A percentile compares a stretch with the other conserved stretches of the same genome.
Conservation (phyloP, 306 rosid species). For the Cucurbita argyrosperma region DNA sequence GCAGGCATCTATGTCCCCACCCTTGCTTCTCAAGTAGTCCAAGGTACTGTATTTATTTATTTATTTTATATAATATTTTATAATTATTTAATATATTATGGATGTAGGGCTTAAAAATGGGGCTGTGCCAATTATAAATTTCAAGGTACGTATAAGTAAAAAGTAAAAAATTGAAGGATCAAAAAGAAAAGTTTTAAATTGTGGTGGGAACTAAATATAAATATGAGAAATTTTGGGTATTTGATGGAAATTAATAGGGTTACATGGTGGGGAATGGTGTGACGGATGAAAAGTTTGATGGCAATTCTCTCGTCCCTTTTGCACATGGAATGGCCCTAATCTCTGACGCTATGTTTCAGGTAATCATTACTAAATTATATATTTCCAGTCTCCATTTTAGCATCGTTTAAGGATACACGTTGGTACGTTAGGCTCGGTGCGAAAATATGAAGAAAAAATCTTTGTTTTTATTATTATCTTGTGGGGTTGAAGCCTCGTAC, state of each 20-base stretch:
- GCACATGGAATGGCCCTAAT: conserved; percentile 81
- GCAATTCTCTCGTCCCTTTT: conserved; percentile 61
- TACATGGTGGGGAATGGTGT: conserved; percentile 78
- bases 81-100: neutral
- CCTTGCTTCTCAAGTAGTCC: conserved; percentile 38
- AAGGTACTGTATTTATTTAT: conserved; percentile 19
- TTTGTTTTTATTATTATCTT: too few species aligned
- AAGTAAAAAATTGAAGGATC: neutral
- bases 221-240: neutral
- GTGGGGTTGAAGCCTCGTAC: too few species aligned
- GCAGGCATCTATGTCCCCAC: conserved; percentile 80
- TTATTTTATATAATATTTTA: neutral
- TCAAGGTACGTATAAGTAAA: conserved; percentile 29
- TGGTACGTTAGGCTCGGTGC: too few species aligned
- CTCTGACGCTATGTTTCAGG: conserved; percentile 44
- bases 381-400: too few species aligned
- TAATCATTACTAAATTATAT: neutral
- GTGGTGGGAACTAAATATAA: neutral
- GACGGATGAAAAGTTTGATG: conserved; percentile 42
- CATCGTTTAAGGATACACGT: too few species aligned
- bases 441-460: too few species aligned
- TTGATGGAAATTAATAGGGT: conserved; percentile 25
- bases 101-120: conserved; percentile 28
- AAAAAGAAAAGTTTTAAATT: neutral
- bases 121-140: conserved; percentile 37